A percentile compares a stretch with the other conserved stretches of the same genome.
These are phyloP conservation scores for Lasiosphaeria hispida DNA, from an alignment of 495 filamentous ascomycete genomes.

Conservation along the genomic window DNA sequence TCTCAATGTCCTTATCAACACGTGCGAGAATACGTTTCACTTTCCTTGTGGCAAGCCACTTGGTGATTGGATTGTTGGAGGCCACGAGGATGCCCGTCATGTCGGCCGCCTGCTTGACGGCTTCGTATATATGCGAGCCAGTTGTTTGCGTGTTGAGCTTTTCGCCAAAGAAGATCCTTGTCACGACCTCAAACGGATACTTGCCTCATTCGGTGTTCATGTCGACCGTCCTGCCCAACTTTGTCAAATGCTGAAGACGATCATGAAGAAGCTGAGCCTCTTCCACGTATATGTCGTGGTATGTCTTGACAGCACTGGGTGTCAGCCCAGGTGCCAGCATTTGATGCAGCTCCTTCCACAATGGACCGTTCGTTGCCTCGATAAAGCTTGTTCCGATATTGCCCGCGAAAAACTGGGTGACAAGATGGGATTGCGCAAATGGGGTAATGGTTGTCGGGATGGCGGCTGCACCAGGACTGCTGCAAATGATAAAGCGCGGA, in stretches of 20 bases:
- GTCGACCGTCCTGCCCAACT: constrained; percentile 6
- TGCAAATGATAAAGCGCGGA: constrained; percentile 20
- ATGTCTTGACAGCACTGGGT: constrained; percentile 11
- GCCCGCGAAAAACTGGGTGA: constrained; percentile 2
- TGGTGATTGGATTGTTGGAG: neutral
- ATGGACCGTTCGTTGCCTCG: constrained; percentile 15
- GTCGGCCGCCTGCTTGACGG: neutral
- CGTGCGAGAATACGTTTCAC: neutral
- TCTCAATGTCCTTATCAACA: neutral
- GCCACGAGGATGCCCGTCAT: neutral
- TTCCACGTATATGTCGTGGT: constrained; percentile 17
- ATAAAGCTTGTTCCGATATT: constrained; percentile 18
- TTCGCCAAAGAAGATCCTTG: constrained; percentile 20
- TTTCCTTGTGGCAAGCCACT: neutral
- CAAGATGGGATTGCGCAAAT: constrained; percentile 10
- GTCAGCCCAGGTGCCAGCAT: constrained; percentile 25
- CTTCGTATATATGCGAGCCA: constrained; percentile 10
- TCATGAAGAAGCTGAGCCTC: constrained; percentile 19
- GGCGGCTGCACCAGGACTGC: constrained; percentile 18
- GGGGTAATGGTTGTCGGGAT: constrained; percentile 13
- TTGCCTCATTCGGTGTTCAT: constrained; percentile 2
- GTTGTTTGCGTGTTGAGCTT: neutral
- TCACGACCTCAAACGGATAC: constrained; percentile 20
- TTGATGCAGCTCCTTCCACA: constrained; percentile 27
- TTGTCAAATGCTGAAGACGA: constrained; percentile 8